A percentile compares a stretch with the other conserved stretches of the same genome.
phyloP scores from a whole-genome alignment of 177 flowering plant species.

The Vitis hybrid region DNA sequence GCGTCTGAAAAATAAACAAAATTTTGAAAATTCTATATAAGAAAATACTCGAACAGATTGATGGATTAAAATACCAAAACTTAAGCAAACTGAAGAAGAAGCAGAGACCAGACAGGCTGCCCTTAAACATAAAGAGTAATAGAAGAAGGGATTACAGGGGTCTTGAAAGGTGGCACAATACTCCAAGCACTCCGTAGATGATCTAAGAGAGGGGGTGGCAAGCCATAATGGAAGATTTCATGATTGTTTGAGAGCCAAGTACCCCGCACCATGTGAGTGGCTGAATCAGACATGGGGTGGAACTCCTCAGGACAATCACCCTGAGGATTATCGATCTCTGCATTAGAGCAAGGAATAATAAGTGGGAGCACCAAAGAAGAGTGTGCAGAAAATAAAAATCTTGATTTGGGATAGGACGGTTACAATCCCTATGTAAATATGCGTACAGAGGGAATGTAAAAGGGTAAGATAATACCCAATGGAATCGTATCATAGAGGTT shows the following conservation, averaged over 20 bases:
- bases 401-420: too few relatives aligned
- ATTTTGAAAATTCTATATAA: not conserved
- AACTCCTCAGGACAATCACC: conserved; percentile 27
- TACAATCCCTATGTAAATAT: too few relatives aligned
- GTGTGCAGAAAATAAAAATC: too few relatives aligned
- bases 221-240: conserved; percentile 64
- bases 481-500: conserved; percentile 78
- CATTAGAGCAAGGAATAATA: conserved; percentile 7
- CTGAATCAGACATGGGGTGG: conserved; percentile 31
- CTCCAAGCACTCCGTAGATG: conserved; percentile 42
- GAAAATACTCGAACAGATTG: not conserved
- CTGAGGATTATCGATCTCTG: conserved; percentile 56
- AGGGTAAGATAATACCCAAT: conserved; percentile 48
- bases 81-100: too few relatives aligned
- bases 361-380: not conserved
- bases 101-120: too few relatives aligned
- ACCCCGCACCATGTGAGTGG: conserved; percentile 83
- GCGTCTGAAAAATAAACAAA: conserved; percentile 22
- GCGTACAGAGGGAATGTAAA: not conserved
- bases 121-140: not conserved
- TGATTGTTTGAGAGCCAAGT: conserved; percentile 76
- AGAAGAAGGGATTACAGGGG: conserved; percentile 28
- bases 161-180: conserved; percentile 18
- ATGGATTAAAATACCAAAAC: not conserved
- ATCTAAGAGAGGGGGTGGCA: conserved; percentile 68